These are phyloP conservation scores for Pseudocercospora vitis DNA, from an alignment of 2,329 filamentous ascomycete genomes.

Conservation along the genomic window DNA sequence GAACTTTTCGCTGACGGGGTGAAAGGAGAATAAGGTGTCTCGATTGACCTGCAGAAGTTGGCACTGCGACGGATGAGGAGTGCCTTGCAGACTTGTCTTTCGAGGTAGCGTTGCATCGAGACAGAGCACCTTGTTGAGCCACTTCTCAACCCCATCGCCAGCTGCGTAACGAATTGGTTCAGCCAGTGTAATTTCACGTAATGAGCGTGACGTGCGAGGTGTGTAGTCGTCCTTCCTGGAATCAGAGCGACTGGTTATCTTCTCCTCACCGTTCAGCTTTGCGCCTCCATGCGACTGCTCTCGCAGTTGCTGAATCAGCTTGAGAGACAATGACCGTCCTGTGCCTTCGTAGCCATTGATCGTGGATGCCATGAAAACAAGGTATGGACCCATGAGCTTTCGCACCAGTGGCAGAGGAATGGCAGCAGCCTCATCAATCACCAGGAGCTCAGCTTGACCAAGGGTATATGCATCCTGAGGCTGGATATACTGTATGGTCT, in stretches of 20 bases:
- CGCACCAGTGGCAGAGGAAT: conserved; percentile 90
- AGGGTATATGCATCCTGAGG: conserved; percentile 94
- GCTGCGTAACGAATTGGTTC: conserved; percentile 94
- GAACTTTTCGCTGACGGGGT: conserved; percentile 95
- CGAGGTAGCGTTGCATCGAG: conserved; percentile 87
- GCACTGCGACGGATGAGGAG: conserved; percentile 86
- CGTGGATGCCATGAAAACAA: conserved; percentile 98
- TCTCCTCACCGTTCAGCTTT: conserved; percentile 57
- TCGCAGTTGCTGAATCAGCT: conserved; percentile 93
- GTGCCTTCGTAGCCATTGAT: conserved; percentile 99
- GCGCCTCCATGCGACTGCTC: conserved; percentile 77
- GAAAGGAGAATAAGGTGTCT: conserved; percentile 96
- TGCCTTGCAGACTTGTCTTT: conserved; percentile 73
- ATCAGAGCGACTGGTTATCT: conserved; percentile 76
- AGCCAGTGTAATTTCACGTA: conserved; percentile 87
- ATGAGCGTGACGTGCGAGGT: conserved; percentile 67
- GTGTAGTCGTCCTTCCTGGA: conserved; percentile 63
- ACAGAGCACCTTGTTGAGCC: conserved; percentile 91
- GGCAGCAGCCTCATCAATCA: conserved; percentile 96
- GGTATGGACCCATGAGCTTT: conserved; percentile 93
- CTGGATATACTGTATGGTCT: conserved; percentile 98
- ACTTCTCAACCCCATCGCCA: conserved; percentile 89
- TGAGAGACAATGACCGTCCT: conserved; percentile 88
- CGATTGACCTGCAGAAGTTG: conserved; percentile 92
- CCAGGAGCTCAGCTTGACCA: conserved; percentile 89